Conservation (phyloP, 768 basidiomycete genomes). For the Termitomyces bulborhizus region DNA sequence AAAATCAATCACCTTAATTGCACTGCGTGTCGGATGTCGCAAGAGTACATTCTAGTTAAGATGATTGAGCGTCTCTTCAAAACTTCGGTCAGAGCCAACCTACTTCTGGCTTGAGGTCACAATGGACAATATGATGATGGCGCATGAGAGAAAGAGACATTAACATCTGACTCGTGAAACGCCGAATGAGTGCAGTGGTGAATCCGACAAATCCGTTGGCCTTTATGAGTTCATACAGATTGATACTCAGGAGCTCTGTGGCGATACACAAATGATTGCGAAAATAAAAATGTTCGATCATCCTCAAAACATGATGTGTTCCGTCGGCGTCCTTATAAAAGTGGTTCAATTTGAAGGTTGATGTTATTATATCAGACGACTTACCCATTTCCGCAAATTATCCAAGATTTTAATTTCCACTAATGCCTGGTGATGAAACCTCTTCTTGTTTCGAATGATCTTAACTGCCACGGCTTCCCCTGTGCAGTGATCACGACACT, state of each 20-base stretch:
- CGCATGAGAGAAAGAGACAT: constrained; percentile 89
- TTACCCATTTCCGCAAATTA: constrained; percentile 94
- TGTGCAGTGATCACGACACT: constrained; percentile 92
- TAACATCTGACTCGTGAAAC: constrained; percentile 96
- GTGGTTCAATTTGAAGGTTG: background rate
- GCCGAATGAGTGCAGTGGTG: constrained; percentile 88
- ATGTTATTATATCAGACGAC: constrained; percentile 18
- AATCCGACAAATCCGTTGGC: constrained; percentile 99
- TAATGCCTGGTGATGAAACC: constrained; percentile 96
- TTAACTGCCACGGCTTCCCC: constrained; percentile 98
- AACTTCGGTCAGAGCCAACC: constrained; percentile 15
- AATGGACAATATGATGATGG: constrained; percentile 96
- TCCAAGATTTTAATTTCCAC: constrained; percentile 99
- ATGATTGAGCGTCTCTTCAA: background rate
- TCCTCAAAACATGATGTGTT: constrained; percentile 95
- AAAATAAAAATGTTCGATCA: constrained; percentile 99
- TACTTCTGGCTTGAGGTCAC: constrained; percentile 98
- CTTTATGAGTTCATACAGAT: constrained; percentile 98
- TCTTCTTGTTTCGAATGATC: constrained; percentile 98
- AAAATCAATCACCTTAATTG: constrained; percentile 98
- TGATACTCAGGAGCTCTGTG: constrained; percentile 96
- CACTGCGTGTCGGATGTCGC: constrained; percentile 92
- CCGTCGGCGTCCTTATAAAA: constrained; percentile 81
- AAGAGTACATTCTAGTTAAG: constrained; percentile 79
- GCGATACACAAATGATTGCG: constrained; percentile 96